Conservation (phyloP, 805 yeast genomes). For the Saccharomycopsis olivae region DNA sequence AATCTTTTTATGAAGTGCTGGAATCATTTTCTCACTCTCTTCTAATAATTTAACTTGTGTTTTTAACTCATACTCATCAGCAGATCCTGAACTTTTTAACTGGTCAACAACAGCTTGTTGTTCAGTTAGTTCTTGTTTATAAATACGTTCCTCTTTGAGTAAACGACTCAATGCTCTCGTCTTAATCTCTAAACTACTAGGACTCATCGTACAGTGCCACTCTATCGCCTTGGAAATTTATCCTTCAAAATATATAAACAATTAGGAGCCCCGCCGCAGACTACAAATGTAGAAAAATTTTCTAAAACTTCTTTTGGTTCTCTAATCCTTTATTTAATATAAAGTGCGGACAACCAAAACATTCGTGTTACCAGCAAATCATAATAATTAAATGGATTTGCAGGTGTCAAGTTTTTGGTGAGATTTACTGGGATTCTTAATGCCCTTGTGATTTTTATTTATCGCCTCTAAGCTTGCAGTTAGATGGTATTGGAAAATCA, state of each 20-base stretch:
- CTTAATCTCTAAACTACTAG: slow-evolving; percentile 44
- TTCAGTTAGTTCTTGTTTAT: slow-evolving; percentile 47
- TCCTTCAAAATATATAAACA: too few relatives aligned
- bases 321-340: slow-evolving; percentile 15
- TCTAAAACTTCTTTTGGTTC: slow-evolving; percentile 2
- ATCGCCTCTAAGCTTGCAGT: slow-evolving; percentile 19
- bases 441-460: slow-evolving; percentile 18
- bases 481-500: slow-evolving; percentile 18
- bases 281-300: too few relatives aligned
- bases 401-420: slow-evolving; percentile 20
- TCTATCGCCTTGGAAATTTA: background rate
- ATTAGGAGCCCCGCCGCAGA: background rate
- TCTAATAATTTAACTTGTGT: slow-evolving; percentile 38
- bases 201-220: slow-evolving; percentile 15
- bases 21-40: slow-evolving; percentile 45
- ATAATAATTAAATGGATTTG: slow-evolving; percentile 4
- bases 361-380: slow-evolving; percentile 18
- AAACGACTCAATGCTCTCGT: slow-evolving; percentile 58
- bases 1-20: slow-evolving; percentile 36
- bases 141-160: slow-evolving; percentile 53
- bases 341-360: slow-evolving; percentile 20
- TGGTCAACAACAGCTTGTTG: slow-evolving; percentile 39
- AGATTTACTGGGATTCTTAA: slow-evolving; percentile 17
- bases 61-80: slow-evolving; percentile 59
- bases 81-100: slow-evolving; percentile 32